Percentiles rank a stretch among this genome's conserved stretches.
Evolutionary conservation across 192 early-diverging fungal species (phyloP).

Genomic region (Umbelopsis vinacea): DNA sequence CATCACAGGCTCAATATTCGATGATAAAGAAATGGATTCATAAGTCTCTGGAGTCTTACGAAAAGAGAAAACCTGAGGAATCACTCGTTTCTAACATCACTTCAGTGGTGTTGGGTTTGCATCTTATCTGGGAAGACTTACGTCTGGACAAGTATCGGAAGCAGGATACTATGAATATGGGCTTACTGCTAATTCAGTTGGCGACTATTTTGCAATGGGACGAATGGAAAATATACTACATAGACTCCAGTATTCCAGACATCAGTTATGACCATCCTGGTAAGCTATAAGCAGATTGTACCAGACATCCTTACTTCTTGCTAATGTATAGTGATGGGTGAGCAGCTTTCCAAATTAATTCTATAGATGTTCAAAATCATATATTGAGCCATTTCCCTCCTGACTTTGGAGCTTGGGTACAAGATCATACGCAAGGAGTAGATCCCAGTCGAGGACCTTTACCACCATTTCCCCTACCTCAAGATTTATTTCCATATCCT

Average conservation of each 20-base stretch:
- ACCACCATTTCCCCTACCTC: not conserved
- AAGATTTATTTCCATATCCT: slow-evolving; percentile 20
- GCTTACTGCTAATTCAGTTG: not conserved
- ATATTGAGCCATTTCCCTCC: not conserved
- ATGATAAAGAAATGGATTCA: not conserved
- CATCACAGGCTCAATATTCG: not conserved
- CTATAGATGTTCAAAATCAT: not conserved
- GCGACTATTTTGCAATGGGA: slow-evolving; percentile 6
- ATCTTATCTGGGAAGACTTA: slow-evolving; percentile 9
- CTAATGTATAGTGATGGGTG: not conserved
- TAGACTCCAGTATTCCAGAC: not conserved
- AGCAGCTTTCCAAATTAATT: no score
- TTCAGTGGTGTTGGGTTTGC: not conserved
- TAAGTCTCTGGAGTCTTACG: not conserved
- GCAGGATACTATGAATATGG: not conserved
- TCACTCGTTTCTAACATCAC: not conserved
- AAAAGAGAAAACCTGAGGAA: not conserved
- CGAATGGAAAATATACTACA: not conserved
- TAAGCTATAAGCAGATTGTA: not conserved
- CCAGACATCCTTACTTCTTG: not conserved
- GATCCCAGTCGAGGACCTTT: slow-evolving; percentile 2
- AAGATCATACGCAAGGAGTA: not conserved
- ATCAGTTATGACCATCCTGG: not conserved
- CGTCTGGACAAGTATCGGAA: slow-evolving; percentile 5
- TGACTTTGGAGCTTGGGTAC: slow-evolving; percentile 8